Base-by-base conservation (phyloP, 2,329 filamentous ascomycete species). In the Volutella citrinella region DNA sequence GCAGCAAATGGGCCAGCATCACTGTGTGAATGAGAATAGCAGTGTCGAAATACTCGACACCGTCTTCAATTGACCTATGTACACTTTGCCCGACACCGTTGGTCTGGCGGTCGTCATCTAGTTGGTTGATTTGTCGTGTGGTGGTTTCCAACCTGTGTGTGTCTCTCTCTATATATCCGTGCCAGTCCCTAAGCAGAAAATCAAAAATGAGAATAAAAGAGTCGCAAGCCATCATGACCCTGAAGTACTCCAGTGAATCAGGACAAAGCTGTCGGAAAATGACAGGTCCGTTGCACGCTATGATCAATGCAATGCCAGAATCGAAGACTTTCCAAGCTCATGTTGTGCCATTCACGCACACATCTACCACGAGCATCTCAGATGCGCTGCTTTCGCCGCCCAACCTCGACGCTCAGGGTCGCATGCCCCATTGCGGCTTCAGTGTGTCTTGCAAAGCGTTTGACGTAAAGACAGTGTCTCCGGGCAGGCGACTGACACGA, bases 401-500 rank as follows among this genome's bases (percentile, higher is more conserved):
- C n/a, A n/a, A n/a, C 42, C 32, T 45, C 34, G 32, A 25, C 39
- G 23, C 40, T 55, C 57, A 70, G 33, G 60, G 53, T 37, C 74
- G 71, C 64, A 80, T 72, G 45, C 57, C 63, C 78, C 77, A 81
- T 32, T 65, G 62, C 26, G 78, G 78, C 63, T 80, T 81, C 42
- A 82, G 66, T 48, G 69, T 68, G 45, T 79, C 63, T 37, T 68
- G 63, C 58, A 91, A 62, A 36, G 87, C 78, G 20, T 84, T 77
- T 52, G 73, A 74, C 5, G 87, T 89, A 46, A 89, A 90, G 38
- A 95, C 87, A 26, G 82, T 77, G 48, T 90, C 87, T 38, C 80
- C 82, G 0, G 90, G 89, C 41, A 96, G 75, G 30, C 86, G 81
- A 57, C 87, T 93, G 46, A 96, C 79, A 43, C 90, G 85, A 54